Conservation (phyloP, 345 rosid genomes). For the Heritiera littoralis region DNA sequence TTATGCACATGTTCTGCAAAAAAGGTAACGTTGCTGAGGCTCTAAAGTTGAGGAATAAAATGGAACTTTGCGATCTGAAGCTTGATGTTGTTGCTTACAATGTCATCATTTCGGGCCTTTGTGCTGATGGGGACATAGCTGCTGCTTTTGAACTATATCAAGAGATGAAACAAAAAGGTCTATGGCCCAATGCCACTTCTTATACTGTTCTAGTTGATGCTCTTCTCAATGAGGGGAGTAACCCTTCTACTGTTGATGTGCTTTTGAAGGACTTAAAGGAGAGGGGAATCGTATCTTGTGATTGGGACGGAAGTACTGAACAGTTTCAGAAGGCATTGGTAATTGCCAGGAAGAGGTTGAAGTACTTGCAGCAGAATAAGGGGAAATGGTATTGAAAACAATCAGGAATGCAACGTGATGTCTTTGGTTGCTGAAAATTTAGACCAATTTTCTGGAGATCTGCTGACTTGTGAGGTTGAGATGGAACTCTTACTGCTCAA, state of each 20-base stretch:
- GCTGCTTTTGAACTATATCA: slow-evolving; percentile 61
- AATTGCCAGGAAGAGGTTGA: slow-evolving; percentile 6
- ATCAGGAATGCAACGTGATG: slow-evolving; percentile 1
- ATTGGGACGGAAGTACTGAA: slow-evolving; percentile 38
- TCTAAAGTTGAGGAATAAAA: slow-evolving; percentile 45
- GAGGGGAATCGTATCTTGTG: slow-evolving; percentile 54
- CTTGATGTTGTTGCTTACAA: slow-evolving; percentile 71
- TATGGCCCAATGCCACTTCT: slow-evolving; percentile 69
- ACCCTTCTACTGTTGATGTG: slow-evolving; percentile 34
- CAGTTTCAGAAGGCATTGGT: slow-evolving; percentile 23
- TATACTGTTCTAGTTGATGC: slow-evolving; percentile 58
- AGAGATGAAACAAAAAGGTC: slow-evolving; percentile 67
- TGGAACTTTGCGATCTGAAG: slow-evolving; percentile 59
- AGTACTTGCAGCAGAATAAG: slow-evolving; percentile 10
- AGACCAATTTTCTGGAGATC: neutral
- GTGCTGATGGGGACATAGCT: slow-evolving; percentile 52
- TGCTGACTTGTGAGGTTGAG: neutral
- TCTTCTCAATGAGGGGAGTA: slow-evolving; percentile 34
- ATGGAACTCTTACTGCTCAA: neutral
- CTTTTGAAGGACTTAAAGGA: slow-evolving; percentile 60
- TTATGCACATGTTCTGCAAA: slow-evolving; percentile 66
- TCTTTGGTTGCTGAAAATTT: neutral
- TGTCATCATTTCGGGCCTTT: slow-evolving; percentile 71
- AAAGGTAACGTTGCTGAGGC: slow-evolving; percentile 54
- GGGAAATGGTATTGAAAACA: neutral